Evolutionary conservation across 2,329 filamentous ascomycete species (phyloP), one percentile per base, ranked within the genome.

Genomic region (Cercospora sojina): DNA sequence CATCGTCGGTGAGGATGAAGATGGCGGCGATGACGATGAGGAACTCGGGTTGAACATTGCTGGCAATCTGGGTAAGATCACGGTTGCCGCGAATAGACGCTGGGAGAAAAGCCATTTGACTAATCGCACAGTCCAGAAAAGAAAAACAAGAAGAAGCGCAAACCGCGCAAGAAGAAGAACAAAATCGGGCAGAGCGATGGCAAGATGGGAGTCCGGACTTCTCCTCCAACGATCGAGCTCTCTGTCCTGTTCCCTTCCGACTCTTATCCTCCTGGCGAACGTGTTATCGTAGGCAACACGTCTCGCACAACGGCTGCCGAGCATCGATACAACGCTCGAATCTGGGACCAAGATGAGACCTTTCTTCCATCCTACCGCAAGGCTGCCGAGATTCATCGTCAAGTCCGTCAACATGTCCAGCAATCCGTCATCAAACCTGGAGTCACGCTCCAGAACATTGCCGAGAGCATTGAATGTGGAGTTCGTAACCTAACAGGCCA

Each of bases 351-450:
- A 51, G 47, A 51, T 16, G 88, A 87, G 72, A 90, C 93, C 70
- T 93, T 92, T 81, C 80, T 96, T 61, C 83, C 85, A 67, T 92
- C 96, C 75, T 96, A 93, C 78, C 89, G 92, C 68, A 87, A 93
- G 74, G 92, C 88, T 56, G 91, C 92, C n/a, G 92, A 96, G 80
- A 87, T 92, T n/a, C 92, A 96, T 78, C 88, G 92, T 64, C 91
- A 96, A 77, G 92, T 95, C 65, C 89, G 92, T 59, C 89, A 92
- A 78, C 93, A 91, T 85, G 91, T 91, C 3, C 89, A 92, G 79
- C 89, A 89, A 77, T 91, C 89, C 77, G 91, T 95, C 76, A 64
- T 68, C 53, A 90, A 90, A 82, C 92, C 92, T 0, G 92, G 92
- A 57, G 89, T 92, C 84, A 87, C 85, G 6, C 80, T 96, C 76